phyloP scores from a whole-genome alignment of 495 filamentous ascomycete genomes.

The Penicillium goetzii region DNA sequence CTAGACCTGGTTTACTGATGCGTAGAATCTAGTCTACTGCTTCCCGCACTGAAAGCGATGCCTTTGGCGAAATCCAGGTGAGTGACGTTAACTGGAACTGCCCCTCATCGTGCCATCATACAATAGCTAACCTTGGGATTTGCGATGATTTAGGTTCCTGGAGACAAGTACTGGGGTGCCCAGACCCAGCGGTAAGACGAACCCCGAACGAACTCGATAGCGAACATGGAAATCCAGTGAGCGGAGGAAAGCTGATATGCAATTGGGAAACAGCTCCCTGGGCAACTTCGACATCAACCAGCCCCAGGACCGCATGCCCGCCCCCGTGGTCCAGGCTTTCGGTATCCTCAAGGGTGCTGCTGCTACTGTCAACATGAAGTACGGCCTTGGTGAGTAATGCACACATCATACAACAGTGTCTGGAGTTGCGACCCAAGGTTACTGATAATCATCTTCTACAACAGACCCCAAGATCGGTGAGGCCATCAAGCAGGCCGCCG shows the following conservation, averaged over 20 bases:
- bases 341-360: constrained; percentile 98
- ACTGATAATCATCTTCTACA: constrained; percentile 20
- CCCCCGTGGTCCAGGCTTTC: constrained; percentile 87
- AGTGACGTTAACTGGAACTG: constrained; percentile 12
- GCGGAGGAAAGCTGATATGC: constrained; percentile 20
- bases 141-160: constrained; percentile 63
- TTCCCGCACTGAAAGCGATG: constrained; percentile 84
- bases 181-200: constrained; percentile 83
- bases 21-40: constrained; percentile 41
- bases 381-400: constrained; percentile 77
- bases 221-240: constrained; percentile 6
- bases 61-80: constrained; percentile 88
- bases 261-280: constrained; percentile 63
- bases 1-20: constrained; percentile 20
- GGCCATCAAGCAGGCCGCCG: constrained; percentile 92
- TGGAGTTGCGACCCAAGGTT: background rate
- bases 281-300: constrained; percentile 99
- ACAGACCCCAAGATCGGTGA: constrained; percentile 85
- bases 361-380: constrained; percentile 94
- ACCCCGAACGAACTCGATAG: constrained; percentile 4
- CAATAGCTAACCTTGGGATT: constrained; percentile 25
- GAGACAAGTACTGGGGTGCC: constrained; percentile 98
- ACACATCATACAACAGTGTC: background rate
- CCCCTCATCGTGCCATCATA: background rate
- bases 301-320: constrained; percentile 97